Evolutionary conservation across 1,139 yeast species (phyloP), one percentile per base, ranked within the genome.

Genomic region (Blastobotrys persicus): DNA sequence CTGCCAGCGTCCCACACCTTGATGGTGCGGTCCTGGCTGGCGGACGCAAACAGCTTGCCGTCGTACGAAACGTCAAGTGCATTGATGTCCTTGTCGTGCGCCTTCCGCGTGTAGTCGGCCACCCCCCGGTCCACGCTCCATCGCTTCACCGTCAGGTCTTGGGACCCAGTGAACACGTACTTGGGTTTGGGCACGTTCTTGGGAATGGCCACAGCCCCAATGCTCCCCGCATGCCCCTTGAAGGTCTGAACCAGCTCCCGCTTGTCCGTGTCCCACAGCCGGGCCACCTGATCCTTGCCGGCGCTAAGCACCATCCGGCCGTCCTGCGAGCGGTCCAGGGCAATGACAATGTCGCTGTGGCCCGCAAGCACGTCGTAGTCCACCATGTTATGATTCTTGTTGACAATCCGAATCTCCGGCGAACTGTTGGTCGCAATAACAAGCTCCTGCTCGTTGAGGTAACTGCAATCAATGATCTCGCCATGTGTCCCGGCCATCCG

Each of bases 1-100:
- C 80, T 71, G 39, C 81, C 85, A 32, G 80, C 63, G 61, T 86
- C 83, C 98, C 98, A 94, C 3, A 92, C 72, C 66, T 94, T 92
- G 55, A 86, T 94, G 2, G 91, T 77, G 61, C 91, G 87, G 66
- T 92, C 99, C 66, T 87, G 95, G n/a, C 96, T 87, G 1, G 96
- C 98, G 3, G 97, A 85, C 1, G 96, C 98, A 62, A 92, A 82
- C 54, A 76, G 74, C 56, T 84, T 85, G 67, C 92, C 95, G 62
- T 91, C 89, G 11, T 97, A 96, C 4, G 97, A 78, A 2, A 92
- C 75, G 56, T 88, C 96, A 46, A 94, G 71, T 2, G 94, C 80
- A 63, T 92, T 94, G 52, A 92, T 91, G 67, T 92, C 97, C 66
- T 92, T 92, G 49, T 92, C 98, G 67, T 92, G 99, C 0, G 97